phyloP scores from a whole-genome alignment of 129 eudicot genomes.

The Tagetes erecta region DNA sequence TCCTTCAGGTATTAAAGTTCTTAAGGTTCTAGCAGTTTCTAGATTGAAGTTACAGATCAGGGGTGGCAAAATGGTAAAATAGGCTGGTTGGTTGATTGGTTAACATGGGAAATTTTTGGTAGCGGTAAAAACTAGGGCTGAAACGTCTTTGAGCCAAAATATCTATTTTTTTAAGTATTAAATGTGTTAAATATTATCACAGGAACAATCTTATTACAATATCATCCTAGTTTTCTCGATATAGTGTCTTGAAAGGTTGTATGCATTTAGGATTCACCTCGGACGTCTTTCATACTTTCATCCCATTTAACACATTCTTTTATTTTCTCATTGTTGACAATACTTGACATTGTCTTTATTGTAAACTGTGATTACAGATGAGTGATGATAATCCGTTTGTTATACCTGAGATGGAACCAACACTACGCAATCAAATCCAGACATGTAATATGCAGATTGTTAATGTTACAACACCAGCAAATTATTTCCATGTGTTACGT shows the following conservation, averaged over 20 bases:
- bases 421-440: constrained; percentile 90
- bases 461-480: constrained; percentile 94
- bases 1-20: constrained; percentile 66
- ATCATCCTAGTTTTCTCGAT: not conserved
- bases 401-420: constrained; percentile 94
- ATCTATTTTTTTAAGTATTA: not conserved
- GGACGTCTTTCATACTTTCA: not conserved
- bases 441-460: constrained; percentile 99
- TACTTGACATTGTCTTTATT: constrained; percentile 6
- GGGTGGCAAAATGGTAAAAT: not conserved
- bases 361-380: constrained; percentile 54
- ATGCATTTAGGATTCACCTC: not conserved
- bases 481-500: constrained; percentile 93
- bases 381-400: constrained; percentile 89
- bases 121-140: not conserved
- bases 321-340: constrained; percentile 8
- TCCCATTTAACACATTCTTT: not conserved
- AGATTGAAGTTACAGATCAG: not conserved
- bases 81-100: not conserved
- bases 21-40: not conserved
- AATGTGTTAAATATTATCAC: not conserved
- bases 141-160: not conserved
- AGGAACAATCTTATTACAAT: not conserved
- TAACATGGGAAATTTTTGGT: not conserved
- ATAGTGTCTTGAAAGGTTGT: not conserved